Evolutionary conservation across 345 rosid species (phyloP), one percentile per base, ranked within the genome.

Genomic region (Arabidopsis suecica): DNA sequence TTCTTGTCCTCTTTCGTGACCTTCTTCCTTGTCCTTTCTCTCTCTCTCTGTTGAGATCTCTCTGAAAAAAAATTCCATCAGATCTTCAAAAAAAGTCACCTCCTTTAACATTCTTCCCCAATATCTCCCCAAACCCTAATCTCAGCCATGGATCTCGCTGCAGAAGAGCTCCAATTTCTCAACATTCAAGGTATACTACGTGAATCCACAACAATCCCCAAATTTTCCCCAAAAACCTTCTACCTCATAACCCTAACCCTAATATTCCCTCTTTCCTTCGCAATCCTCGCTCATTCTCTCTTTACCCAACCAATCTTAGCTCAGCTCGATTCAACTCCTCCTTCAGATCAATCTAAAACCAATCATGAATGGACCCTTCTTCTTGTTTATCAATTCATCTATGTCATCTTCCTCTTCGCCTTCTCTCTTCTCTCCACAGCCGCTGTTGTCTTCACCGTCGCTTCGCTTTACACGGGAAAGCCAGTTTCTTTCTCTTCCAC

Each of bases 341-440:
- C 74, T 0, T 38, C 68, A 16, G 89, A 84, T 67, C 69, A 77
- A 40, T 61, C 77, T 59, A 74, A 76, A 25, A 82, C 85, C 72
- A 87, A 81, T 47, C 96, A 86, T 36, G 82, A 90, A 38, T 91
- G 95, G 97, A 55, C 95, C 36, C 79, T 88, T 41, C 88, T 91
- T 81, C 36, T 90, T 44, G 32, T 84, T 74, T 83, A 83, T 71
- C 97, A 88, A 72, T 94, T 91, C 82, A 63, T 78, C 57, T 91
- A 91, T 81, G 68, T 90, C 2, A 84, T 94, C 74, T 87, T 94
- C 85, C 96, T 94, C 85, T 94, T 94, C 61, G 89, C 89, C 68
- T 91, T 94, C 88, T 94, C 98, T 50, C 95, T 94, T 25, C 92
- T 94, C 78, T 88, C 98, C 40, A 94, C 98, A 0, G 97, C 98